Percentiles rank a stretch among this genome's conserved stretches.
Conservation (phyloP, 2,329 filamentous ascomycete genomes). For the Trichoderma sp. region DNA sequence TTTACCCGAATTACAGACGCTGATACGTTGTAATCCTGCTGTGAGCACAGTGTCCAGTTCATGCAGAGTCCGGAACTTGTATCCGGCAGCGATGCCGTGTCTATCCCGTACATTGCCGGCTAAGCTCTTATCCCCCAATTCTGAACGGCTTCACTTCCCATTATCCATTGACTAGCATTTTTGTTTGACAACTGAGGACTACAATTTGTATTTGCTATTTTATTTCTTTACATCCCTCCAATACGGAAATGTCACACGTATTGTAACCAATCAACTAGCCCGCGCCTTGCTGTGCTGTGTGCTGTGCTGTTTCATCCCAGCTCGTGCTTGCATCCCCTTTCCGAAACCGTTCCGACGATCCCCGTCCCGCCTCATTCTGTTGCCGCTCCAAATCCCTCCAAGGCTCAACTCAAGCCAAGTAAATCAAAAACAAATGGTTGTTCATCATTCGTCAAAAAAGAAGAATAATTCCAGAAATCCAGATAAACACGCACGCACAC, state of each 20-base stretch:
- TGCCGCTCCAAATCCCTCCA: background rate
- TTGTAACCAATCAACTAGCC: background rate
- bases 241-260: background rate
- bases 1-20: no score
- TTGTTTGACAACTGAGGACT: background rate
- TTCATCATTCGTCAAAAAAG: background rate
- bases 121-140: background rate
- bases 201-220: background rate
- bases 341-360: constrained; percentile 5
- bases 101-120: background rate
- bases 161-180: background rate
- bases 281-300: background rate
- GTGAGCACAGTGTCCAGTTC: no score
- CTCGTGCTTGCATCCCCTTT: background rate
- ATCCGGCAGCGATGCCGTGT: background rate
- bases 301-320: background rate
- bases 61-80: background rate
- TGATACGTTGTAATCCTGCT: no score
- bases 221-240: background rate
- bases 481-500: background rate
- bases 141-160: background rate
- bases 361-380: background rate
- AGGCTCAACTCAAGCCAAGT: background rate
- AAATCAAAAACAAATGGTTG: background rate
- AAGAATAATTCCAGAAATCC: background rate